phyloP scores from a whole-genome alignment of 1,139 yeast genomes.

The Scheffersomyces quercinus region DNA sequence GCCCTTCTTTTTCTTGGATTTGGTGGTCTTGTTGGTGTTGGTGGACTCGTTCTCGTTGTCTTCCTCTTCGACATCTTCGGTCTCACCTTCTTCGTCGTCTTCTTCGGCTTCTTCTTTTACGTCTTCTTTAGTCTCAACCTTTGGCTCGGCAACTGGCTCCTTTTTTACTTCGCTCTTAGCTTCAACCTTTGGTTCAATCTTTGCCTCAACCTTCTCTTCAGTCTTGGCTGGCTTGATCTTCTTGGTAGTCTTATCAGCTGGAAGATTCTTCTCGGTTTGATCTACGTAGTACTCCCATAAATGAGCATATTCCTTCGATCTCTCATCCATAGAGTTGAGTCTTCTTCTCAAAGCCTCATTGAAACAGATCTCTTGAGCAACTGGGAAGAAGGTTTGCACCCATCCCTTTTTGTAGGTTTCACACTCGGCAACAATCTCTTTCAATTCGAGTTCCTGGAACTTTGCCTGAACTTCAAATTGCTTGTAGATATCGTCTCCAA shows the following conservation, averaged over 20 bases:
- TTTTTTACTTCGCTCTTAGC: no score
- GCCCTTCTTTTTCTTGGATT: slow-evolving; percentile 1
- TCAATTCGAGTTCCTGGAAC: slow-evolving; percentile 76
- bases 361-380: slow-evolving; percentile 86
- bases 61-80: neutral
- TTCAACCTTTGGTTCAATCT: slow-evolving; percentile 1
- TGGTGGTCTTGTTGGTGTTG: neutral
- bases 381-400: slow-evolving; percentile 73
- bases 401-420: slow-evolving; percentile 75
- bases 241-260: neutral
- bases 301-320: slow-evolving; percentile 47
- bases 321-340: slow-evolving; percentile 59
- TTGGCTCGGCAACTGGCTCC: neutral
- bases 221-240: slow-evolving; percentile 1
- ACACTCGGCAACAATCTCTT: slow-evolving; percentile 77
- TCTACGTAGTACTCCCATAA: slow-evolving; percentile 51
- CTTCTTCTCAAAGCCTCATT: slow-evolving; percentile 90
- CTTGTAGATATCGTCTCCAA: slow-evolving; percentile 86
- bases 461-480: slow-evolving; percentile 78
- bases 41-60: slow-evolving; percentile 3
- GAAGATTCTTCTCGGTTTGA: slow-evolving; percentile 13
- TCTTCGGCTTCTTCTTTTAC: neutral
- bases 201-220: slow-evolving; percentile 4
- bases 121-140: neutral
- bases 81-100: slow-evolving; percentile 2